Percentiles rank a stretch among this genome's conserved stretches.
These are phyloP conservation scores for Ophiosphaerella narmari DNA, from an alignment of 2,329 filamentous ascomycete species.

Conservation along the genomic window DNA sequence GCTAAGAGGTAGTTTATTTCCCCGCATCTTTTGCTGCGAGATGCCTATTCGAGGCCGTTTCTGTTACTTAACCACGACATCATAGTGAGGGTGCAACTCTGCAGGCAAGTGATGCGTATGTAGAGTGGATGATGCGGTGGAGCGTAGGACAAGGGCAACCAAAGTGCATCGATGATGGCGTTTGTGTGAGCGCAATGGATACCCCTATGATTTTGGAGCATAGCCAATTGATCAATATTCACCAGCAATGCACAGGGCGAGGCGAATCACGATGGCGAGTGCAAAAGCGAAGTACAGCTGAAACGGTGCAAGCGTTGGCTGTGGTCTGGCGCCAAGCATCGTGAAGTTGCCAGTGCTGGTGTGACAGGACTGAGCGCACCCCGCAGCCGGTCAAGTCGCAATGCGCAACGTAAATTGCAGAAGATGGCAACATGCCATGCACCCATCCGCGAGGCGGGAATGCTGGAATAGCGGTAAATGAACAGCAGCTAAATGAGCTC, in stretches of 20 bases:
- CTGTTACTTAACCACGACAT: constrained; percentile 39
- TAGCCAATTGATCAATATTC: constrained; percentile 17
- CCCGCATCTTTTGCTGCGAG: constrained; percentile 42
- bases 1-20: constrained; percentile 40
- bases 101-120: constrained; percentile 6
- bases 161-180: constrained; percentile 37
- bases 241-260: constrained; percentile 5
- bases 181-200: constrained; percentile 38
- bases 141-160: constrained; percentile 6
- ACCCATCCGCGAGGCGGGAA: constrained; percentile 1
- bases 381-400: constrained; percentile 4
- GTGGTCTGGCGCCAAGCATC: constrained; percentile 33
- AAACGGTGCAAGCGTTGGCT: constrained; percentile 1
- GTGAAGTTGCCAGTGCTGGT: constrained; percentile 29
- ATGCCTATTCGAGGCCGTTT: constrained; percentile 31
- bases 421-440: constrained; percentile 24
- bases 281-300: constrained; percentile 1
- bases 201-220: constrained; percentile 38
- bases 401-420: constrained; percentile 26
- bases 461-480: neutral
- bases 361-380: constrained; percentile 14
- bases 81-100: constrained; percentile 16
- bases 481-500: constrained; percentile 1
- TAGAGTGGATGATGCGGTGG: constrained; percentile 12
- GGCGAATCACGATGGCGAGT: neutral